phyloP scores from a whole-genome alignment of 1,284 basidiomycete genomes.

The Takashimella koratensis region DNA sequence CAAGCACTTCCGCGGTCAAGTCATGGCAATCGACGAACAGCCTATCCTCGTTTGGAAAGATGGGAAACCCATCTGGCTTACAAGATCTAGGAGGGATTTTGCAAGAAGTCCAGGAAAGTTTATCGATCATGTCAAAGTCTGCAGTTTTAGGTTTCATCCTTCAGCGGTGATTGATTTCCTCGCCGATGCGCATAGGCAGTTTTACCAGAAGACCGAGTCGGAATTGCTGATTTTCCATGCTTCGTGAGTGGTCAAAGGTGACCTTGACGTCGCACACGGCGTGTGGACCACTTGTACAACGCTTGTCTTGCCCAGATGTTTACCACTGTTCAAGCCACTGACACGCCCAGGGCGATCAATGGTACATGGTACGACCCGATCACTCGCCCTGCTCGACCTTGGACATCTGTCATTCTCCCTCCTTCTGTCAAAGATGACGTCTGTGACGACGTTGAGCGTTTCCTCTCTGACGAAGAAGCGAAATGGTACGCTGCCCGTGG shows the following conservation, averaged over 20 bases:
- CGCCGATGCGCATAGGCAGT: slow-evolving; percentile 17
- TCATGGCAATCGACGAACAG: slow-evolving; percentile 11
- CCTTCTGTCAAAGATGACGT: slow-evolving; percentile 21
- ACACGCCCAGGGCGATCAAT: slow-evolving; percentile 13
- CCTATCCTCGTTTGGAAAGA: slow-evolving; percentile 10
- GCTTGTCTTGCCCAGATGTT: too few species aligned
- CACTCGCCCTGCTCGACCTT: slow-evolving; percentile 23
- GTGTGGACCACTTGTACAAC: neutral
- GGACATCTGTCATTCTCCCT: slow-evolving; percentile 31
- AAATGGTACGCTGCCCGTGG: slow-evolving; percentile 31
- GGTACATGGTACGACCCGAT: slow-evolving; percentile 21
- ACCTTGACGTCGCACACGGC: neutral
- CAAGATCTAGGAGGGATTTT: slow-evolving; percentile 4
- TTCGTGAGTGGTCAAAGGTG: slow-evolving; percentile 7
- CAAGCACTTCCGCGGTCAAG: slow-evolving; percentile 21
- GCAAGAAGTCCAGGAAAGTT: neutral
- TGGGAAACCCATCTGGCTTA: slow-evolving; percentile 21
- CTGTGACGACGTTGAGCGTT: slow-evolving; percentile 21
- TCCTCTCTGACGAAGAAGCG: slow-evolving; percentile 24
- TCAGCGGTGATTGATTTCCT: slow-evolving; percentile 22
- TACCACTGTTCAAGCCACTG: too few species aligned
- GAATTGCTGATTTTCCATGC: slow-evolving; percentile 33
- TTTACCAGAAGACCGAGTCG: slow-evolving; percentile 18
- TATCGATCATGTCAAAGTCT: slow-evolving; percentile 12
- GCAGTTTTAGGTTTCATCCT: slow-evolving; percentile 16